These are phyloP conservation scores for Cystoderma amianthinum DNA, from an alignment of 768 basidiomycete species.

Conservation along the genomic window DNA sequence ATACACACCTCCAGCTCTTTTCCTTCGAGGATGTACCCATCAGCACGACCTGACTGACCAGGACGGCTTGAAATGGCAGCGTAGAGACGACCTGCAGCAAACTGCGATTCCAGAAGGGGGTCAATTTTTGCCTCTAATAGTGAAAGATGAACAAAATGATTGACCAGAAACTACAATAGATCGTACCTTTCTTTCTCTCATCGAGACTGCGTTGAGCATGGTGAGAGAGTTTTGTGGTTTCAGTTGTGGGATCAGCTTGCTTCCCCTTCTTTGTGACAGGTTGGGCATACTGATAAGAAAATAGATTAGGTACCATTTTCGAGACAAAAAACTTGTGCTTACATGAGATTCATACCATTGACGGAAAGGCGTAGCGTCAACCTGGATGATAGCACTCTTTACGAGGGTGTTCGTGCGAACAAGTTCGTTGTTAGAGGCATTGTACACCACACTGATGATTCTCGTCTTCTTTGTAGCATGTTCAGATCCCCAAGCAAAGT, in stretches of 20 bases:
- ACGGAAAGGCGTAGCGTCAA: constrained; percentile 98
- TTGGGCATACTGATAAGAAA: constrained; percentile 74
- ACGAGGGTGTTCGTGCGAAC: constrained; percentile 99
- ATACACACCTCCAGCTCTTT: constrained; percentile 88
- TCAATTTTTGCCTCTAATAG: constrained; percentile 83
- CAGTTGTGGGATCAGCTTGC: constrained; percentile 40
- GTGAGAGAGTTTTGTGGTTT: constrained; percentile 78
- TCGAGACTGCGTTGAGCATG: constrained; percentile 85
- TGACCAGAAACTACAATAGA: too few species aligned
- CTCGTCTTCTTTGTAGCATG: constrained; percentile 92
- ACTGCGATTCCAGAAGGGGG: constrained; percentile 80
- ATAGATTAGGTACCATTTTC: constrained; percentile 5
- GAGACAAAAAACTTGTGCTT: constrained; percentile 25
- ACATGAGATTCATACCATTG: constrained; percentile 99
- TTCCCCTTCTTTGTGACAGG: constrained; percentile 92
- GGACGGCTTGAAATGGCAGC: constrained; percentile 92
- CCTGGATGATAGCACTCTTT: constrained; percentile 92
- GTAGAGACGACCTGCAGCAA: constrained; percentile 92
- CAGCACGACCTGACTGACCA: constrained; percentile 92
- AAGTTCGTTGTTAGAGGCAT: constrained; percentile 99
- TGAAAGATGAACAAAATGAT: too few species aligned
- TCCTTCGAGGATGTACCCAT: constrained; percentile 97
- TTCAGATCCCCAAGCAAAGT: constrained; percentile 99
- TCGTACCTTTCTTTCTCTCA: constrained; percentile 84
- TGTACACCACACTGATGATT: constrained; percentile 95